Conservation (phyloP, 164 flowering plant species). For the Liquidambar formosana region DNA sequence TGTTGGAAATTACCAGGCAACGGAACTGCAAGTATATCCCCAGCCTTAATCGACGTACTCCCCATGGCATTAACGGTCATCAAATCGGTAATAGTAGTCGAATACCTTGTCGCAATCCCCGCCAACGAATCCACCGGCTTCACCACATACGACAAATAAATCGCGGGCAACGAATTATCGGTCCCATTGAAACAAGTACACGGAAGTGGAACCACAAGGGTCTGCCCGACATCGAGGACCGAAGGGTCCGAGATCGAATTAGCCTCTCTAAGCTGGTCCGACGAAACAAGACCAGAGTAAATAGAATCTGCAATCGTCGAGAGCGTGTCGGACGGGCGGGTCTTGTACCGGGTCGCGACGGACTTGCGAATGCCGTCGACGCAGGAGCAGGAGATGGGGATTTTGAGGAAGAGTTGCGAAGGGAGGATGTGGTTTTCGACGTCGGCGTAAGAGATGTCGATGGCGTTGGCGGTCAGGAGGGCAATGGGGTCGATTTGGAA, state of each 20-base stretch:
- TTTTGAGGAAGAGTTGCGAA: slow-evolving; percentile 61
- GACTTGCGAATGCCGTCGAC: slow-evolving; percentile 87
- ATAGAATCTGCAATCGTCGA: slow-evolving; percentile 51
- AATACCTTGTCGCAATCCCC: slow-evolving; percentile 64
- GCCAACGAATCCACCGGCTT: slow-evolving; percentile 53
- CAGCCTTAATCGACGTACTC: slow-evolving; percentile 45
- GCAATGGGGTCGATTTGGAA: slow-evolving; percentile 79
- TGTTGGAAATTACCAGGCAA: slow-evolving; percentile 58
- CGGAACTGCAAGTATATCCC: slow-evolving; percentile 92
- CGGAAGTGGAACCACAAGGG: slow-evolving; percentile 72
- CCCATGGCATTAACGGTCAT: slow-evolving; percentile 95
- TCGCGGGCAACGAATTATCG: slow-evolving; percentile 71
- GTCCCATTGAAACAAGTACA: slow-evolving; percentile 87
- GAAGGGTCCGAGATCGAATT: slow-evolving; percentile 63
- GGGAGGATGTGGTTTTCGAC: slow-evolving; percentile 93
- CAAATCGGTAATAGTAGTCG: slow-evolving; percentile 75
- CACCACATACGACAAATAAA: slow-evolving; percentile 86
- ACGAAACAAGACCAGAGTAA: slow-evolving; percentile 73
- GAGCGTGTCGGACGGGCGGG: slow-evolving; percentile 77
- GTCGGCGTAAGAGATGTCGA: slow-evolving; percentile 83
- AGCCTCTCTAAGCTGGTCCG: slow-evolving; percentile 74
- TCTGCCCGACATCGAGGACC: slow-evolving; percentile 60
- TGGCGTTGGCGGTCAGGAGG: slow-evolving; percentile 77
- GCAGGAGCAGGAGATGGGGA: slow-evolving; percentile 83
- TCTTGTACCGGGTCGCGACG: slow-evolving; percentile 56